Conservation (phyloP, 192 early-diverging fungal species). For the Coemansia sp. region DNA sequence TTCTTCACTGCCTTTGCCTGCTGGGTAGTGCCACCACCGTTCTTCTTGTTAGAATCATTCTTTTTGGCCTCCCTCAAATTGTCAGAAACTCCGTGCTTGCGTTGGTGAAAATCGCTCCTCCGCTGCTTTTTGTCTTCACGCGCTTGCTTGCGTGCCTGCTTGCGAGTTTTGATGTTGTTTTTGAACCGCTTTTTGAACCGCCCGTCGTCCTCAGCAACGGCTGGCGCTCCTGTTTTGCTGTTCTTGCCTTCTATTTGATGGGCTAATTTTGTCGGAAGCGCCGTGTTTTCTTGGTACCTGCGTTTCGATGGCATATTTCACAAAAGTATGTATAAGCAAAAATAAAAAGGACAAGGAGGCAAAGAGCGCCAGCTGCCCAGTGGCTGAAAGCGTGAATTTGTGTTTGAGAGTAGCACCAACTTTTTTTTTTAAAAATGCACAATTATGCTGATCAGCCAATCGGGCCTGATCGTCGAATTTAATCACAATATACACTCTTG, state of each 20-base stretch:
- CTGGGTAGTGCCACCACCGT: neutral
- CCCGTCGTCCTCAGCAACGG: slow-evolving; percentile 9
- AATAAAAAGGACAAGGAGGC: neutral
- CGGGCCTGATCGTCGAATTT: no score
- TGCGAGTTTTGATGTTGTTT: slow-evolving; percentile 32
- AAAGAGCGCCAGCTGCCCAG: no score
- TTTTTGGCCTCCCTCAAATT: neutral
- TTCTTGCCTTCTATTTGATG: slow-evolving; percentile 14
- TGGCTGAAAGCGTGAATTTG: no score
- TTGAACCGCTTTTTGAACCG: slow-evolving; percentile 46
- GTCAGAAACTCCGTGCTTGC: slow-evolving; percentile 12
- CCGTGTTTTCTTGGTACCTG: slow-evolving; percentile 36
- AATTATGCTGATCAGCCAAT: no score
- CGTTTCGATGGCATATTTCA: slow-evolving; percentile 40
- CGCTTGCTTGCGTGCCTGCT: slow-evolving; percentile 50
- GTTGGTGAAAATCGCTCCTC: slow-evolving; percentile 32
- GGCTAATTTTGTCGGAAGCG: slow-evolving; percentile 27
- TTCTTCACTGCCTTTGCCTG: slow-evolving; percentile 8
- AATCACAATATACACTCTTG: no score
- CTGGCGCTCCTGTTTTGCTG: neutral
- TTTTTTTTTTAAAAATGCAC: no score
- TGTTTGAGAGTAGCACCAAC: no score
- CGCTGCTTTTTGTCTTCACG: slow-evolving; percentile 55
- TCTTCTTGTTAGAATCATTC: neutral
- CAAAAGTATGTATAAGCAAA: neutral